phyloP scores from a whole-genome alignment of 83 land plant species.

The Isoetes engelmannii region DNA sequence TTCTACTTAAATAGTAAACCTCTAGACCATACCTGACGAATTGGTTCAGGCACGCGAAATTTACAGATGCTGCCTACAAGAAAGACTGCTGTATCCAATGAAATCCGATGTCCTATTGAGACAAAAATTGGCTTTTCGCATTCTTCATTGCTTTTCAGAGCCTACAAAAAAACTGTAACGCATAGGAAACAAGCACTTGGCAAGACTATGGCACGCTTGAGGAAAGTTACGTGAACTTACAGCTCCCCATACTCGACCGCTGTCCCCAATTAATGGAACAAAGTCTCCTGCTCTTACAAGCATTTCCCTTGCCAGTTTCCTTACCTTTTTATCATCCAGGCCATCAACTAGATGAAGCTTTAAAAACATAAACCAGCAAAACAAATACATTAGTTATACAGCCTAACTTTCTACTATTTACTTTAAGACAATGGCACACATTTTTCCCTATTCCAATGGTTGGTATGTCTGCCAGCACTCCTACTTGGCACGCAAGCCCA shows the following conservation, averaged over 20 bases:
- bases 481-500: constrained; percentile 87
- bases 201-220: neutral
- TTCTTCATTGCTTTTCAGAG: constrained; percentile 40
- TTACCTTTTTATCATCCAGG: constrained; percentile 14
- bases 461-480: constrained; percentile 74
- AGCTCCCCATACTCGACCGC: constrained; percentile 24
- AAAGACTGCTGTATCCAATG: constrained; percentile 55
- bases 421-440: constrained; percentile 25
- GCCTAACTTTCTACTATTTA: neutral
- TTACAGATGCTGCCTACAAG: constrained; percentile 53
- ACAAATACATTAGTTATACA: neutral
- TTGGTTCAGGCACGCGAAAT: constrained; percentile 80
- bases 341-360: constrained; percentile 32
- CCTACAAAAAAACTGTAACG: constrained; percentile 22
- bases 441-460: constrained; percentile 80
- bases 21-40: constrained; percentile 50
- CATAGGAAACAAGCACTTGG: neutral
- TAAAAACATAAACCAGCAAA: neutral
- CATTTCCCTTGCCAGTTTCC: constrained; percentile 10
- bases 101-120: constrained; percentile 77
- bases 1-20: neutral
- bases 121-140: constrained; percentile 65
- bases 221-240: constrained; percentile 7
- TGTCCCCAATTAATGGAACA: constrained; percentile 23
- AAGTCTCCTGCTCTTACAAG: constrained; percentile 15